A percentile compares a stretch with the other conserved stretches of the same genome.
Conservation (phyloP, 2,329 filamentous ascomycete genomes). For the Xylariales sp. region DNA sequence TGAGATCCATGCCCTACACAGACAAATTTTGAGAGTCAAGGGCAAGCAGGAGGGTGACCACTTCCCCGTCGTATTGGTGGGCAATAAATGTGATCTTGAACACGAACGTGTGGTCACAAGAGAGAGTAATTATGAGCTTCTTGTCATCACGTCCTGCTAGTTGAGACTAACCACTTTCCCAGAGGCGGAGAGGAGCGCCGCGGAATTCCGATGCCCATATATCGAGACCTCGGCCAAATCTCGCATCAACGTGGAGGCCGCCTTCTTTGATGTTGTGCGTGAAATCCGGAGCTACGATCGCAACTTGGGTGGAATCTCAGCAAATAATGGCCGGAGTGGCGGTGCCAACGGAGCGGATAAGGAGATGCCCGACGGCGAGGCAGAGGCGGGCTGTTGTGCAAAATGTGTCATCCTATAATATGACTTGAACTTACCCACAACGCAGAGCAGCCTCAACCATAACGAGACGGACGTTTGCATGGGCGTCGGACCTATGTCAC, state of each 20-base stretch:
- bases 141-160: constrained; percentile 28
- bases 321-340: constrained; percentile 73
- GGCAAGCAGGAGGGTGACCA: constrained; percentile 85
- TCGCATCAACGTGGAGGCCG: constrained; percentile 97
- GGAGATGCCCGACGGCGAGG: constrained; percentile 77
- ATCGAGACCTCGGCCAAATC: constrained; percentile 99
- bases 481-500: constrained; percentile 37
- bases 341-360: constrained; percentile 73
- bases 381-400: constrained; percentile 81
- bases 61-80: constrained; percentile 98
- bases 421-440: constrained; percentile 25
- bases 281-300: constrained; percentile 99
- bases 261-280: constrained; percentile 97
- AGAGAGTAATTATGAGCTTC: constrained; percentile 72
- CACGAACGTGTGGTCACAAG: constrained; percentile 89
- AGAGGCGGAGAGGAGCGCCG: constrained; percentile 76
- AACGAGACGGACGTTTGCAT: constrained; percentile 38
- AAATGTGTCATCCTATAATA: constrained; percentile 87
- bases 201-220: constrained; percentile 90
- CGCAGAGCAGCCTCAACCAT: constrained; percentile 33
- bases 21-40: constrained; percentile 98
- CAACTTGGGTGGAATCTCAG: constrained; percentile 91
- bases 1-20: constrained; percentile 98
- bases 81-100: constrained; percentile 99
- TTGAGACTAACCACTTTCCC: constrained; percentile 41